Evolutionary conservation across 257 asterid genomes (phyloP).

Genomic region (Solanum arcanum): DNA sequence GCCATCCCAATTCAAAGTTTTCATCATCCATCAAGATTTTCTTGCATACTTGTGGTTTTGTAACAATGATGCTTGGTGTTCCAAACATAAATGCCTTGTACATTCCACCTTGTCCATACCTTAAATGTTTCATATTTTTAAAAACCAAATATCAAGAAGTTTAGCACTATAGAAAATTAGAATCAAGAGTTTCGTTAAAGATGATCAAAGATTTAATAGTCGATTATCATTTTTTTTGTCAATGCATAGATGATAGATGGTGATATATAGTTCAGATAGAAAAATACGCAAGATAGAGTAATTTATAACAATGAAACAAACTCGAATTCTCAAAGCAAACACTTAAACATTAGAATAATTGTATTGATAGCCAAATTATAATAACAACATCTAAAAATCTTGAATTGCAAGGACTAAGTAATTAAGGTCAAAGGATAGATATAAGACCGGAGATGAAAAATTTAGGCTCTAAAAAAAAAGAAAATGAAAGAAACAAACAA

Average conservation of each 20-base stretch:
- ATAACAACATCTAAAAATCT: too few species aligned
- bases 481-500: too few species aligned
- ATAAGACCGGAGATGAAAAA: too few species aligned
- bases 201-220: not conserved
- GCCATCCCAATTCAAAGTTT: not conserved
- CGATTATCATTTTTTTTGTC: not conserved
- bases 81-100: slow-evolving; percentile 2
- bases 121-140: not conserved
- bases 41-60: not conserved
- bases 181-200: not conserved
- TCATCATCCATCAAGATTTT: slow-evolving; percentile 7
- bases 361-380: too few species aligned
- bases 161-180: not conserved
- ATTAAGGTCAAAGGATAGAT: too few species aligned
- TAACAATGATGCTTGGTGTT: slow-evolving; percentile 3
- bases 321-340: too few species aligned
- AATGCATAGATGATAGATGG: not conserved
- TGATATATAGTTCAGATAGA: not conserved
- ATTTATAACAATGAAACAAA: not conserved
- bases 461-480: too few species aligned
- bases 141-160: not conserved
- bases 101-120: slow-evolving; percentile 3
- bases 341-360: too few species aligned
- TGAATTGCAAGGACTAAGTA: too few species aligned
- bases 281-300: not conserved